Evolutionary conservation across 2,329 filamentous ascomycete species (phyloP).

Genomic region (Calonectria crousiana): DNA sequence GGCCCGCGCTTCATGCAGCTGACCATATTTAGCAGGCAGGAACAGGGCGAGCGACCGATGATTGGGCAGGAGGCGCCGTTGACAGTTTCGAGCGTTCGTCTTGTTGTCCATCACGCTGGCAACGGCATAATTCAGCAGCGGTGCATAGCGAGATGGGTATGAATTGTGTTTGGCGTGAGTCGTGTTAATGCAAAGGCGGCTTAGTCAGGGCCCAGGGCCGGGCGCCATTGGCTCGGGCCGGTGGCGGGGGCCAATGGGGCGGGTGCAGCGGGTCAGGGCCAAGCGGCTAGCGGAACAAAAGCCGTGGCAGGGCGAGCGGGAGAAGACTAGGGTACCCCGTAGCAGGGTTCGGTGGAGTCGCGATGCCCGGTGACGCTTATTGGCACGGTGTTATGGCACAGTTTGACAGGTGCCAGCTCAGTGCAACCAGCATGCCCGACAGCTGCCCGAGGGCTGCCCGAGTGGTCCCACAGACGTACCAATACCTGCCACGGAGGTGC

Average conservation of each 20-base stretch:
- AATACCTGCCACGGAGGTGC: slow-evolving; percentile 8
- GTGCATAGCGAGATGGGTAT: neutral
- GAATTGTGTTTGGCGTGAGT: neutral
- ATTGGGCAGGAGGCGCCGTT: neutral
- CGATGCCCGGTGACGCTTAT: neutral
- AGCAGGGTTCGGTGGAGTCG: neutral
- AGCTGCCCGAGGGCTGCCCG: slow-evolving; percentile 5
- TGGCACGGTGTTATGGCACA: slow-evolving; percentile 6
- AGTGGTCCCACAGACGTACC: slow-evolving; percentile 12
- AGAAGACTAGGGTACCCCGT: neutral
- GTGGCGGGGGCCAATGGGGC: neutral
- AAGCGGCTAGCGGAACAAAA: neutral
- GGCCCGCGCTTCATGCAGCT: neutral
- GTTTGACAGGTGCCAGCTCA: slow-evolving; percentile 8
- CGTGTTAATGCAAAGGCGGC: neutral
- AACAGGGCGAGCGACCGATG: neutral
- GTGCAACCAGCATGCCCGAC: neutral
- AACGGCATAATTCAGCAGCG: neutral
- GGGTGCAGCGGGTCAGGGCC: neutral
- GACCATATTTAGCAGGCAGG: neutral
- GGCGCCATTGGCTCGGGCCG: neutral
- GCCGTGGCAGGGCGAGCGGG: neutral
- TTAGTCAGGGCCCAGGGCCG: neutral
- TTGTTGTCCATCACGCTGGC: neutral
- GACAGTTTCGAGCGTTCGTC: neutral